These are phyloP conservation scores for Trypanosoma scelopori DNA, from an alignment of 208 protist species.

Conservation along the genomic window DNA sequence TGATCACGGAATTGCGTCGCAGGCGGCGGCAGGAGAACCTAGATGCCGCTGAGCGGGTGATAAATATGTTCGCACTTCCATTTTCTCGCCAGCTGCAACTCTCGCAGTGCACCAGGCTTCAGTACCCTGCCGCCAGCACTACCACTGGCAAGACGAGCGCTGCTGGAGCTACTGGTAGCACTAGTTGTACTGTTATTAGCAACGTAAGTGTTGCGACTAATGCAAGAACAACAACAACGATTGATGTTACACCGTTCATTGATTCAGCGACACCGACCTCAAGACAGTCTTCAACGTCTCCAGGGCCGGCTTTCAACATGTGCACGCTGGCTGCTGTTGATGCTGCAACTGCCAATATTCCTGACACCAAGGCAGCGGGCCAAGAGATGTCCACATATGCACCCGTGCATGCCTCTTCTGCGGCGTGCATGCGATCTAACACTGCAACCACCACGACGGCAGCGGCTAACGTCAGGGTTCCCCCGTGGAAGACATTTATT, in stretches of 20 bases:
- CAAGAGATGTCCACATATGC: too few species aligned
- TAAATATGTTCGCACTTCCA: constrained; percentile 26
- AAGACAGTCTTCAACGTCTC: too few species aligned
- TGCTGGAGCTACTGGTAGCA: not conserved
- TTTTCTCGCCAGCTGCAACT: not conserved
- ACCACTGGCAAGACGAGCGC: too few species aligned
- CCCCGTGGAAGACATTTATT: constrained; percentile 9
- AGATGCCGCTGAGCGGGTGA: constrained; percentile 23
- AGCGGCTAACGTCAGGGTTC: not conserved
- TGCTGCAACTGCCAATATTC: too few species aligned
- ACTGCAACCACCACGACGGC: not conserved
- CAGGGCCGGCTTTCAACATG: too few species aligned
- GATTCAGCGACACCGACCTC: not conserved
- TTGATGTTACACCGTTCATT: not conserved
- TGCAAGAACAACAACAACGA: too few species aligned
- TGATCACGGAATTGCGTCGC: constrained; percentile 22
- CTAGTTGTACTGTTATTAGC: not conserved
- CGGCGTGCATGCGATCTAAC: too few species aligned
- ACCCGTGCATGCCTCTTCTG: too few species aligned
- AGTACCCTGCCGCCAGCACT: not conserved
- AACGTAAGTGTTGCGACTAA: not conserved
- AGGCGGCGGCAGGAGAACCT: constrained; percentile 34
- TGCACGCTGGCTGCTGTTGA: too few species aligned
- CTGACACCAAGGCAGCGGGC: too few species aligned
- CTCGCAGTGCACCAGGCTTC: too few species aligned